phyloP scores from a whole-genome alignment of 148 eudicot species.

The Camellia japonica region DNA sequence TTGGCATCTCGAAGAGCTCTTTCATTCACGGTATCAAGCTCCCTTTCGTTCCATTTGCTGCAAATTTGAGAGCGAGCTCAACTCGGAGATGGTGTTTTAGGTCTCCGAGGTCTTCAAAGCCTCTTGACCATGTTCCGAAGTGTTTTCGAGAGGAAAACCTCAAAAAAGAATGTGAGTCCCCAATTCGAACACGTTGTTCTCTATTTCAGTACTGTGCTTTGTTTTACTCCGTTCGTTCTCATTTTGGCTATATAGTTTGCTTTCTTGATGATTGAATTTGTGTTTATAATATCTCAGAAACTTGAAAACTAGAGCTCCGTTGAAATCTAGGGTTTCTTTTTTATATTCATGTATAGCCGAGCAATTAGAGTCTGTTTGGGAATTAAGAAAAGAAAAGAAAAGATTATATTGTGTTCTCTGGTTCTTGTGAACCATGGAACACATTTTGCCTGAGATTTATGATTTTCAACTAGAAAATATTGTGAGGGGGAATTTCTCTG shows the following conservation, averaged over 20 bases:
- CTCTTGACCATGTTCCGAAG: constrained; percentile 64
- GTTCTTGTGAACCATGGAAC: too few relatives aligned
- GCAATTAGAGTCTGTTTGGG: too few relatives aligned
- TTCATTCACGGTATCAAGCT: constrained; percentile 39
- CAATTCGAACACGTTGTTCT: background rate
- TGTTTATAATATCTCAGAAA: background rate
- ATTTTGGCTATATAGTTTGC: background rate
- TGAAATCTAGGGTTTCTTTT: background rate
- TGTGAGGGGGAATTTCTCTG: too few relatives aligned
- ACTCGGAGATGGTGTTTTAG: constrained; percentile 34
- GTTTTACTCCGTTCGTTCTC: background rate
- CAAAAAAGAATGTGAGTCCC: constrained; percentile 65
- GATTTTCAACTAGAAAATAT: too few relatives aligned
- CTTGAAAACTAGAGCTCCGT: background rate
- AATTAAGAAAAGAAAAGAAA: too few relatives aligned
- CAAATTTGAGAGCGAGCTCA: constrained; percentile 19
- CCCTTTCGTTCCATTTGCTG: constrained; percentile 20
- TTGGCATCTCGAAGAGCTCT: constrained; percentile 29
- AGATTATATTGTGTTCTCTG: too few relatives aligned
- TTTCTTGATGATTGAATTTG: background rate
- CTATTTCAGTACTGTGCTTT: background rate
- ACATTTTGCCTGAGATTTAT: too few relatives aligned
- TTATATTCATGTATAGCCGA: background rate
- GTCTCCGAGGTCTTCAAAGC: constrained; percentile 42
- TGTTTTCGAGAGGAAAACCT: constrained; percentile 69